Evolutionary conservation across 495 filamentous ascomycete genomes (phyloP).

Genomic region (Lophiostoma macrostomum): DNA sequence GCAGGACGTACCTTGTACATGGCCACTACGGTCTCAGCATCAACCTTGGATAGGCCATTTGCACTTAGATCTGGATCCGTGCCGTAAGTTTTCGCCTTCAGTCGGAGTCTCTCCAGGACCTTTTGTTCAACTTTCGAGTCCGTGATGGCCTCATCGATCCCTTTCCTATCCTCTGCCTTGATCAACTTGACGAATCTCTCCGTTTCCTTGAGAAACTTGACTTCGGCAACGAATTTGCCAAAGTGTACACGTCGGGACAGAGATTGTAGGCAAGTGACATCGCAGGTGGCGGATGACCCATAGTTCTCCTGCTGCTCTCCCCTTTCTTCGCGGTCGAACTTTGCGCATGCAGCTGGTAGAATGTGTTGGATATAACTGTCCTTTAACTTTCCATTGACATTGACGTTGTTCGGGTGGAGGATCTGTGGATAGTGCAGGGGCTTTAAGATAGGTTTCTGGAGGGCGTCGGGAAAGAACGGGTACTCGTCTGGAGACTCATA

Average conservation of each 20-base stretch:
- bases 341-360: conserved; percentile 74
- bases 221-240: conserved; percentile 97
- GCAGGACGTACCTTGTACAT: conserved; percentile 76
- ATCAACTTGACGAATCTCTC: conserved; percentile 80
- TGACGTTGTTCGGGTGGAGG: conserved; percentile 88
- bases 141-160: conserved; percentile 87
- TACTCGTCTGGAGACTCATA: conserved; percentile 97
- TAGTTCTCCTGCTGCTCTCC: conserved; percentile 93
- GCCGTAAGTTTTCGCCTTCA: conserved; percentile 95
- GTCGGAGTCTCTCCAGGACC: conserved; percentile 78
- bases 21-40: conserved; percentile 84
- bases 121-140: conserved; percentile 84
- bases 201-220: conserved; percentile 87
- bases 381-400: conserved; percentile 87
- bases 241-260: conserved; percentile 92
- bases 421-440: conserved; percentile 88
- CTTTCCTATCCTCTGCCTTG: conserved; percentile 68
- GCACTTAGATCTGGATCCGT: conserved; percentile 74
- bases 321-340: conserved; percentile 69
- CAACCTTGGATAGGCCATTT: conserved; percentile 67
- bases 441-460: conserved; percentile 77
- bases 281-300: conserved; percentile 85
- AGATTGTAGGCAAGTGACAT: conserved; percentile 88
- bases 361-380: conserved; percentile 76
- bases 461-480: conserved; percentile 85